Evolutionary conservation across 805 yeast species (phyloP), one percentile per base, ranked within the genome.

Genomic region (Kodamaea laetipori): DNA sequence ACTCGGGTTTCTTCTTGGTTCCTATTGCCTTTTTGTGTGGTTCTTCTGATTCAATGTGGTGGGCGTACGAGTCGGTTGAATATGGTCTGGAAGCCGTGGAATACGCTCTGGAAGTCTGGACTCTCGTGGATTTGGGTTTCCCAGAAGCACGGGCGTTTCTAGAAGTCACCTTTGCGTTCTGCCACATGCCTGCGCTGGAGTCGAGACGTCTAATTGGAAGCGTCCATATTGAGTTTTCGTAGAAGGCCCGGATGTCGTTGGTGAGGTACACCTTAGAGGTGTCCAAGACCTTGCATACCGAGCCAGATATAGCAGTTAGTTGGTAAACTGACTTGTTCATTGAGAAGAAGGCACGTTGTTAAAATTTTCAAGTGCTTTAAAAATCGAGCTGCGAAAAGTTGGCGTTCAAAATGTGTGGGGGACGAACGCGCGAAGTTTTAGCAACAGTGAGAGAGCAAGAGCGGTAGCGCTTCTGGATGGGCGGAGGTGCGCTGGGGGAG

Each of bases 231-330:
- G 64, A 58, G 42, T 47, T 42, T 13, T 54, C 35, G 53, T 56
- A 64, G 48, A 53, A 50, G 10, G 43, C 23, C 19, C 42, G 27
- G 21, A 49, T 42, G 34, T 66, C 69, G n/a, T 41, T 47, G n/a
- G 41, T 36, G 18, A 57, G 44, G 24, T 53, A 46, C 23, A 65
- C 63, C 21, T 49, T 47, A 10, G 49, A 36, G 6, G 57, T 57
- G 11, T 21, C 24, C 24, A 21, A 21, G 24, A 21, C 24, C 24
- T 8, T 21, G 24, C 24, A 8, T 21, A 21, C 8, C 24, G 65
- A 49, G 37, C 54, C 47, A 12, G 66, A 61, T 15, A 67, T 53
- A 26, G 58, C 60, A 21, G 53, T 54, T 4, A 60, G 45, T 47
- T 66, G 57, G 41, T 47, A 55, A 16, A 55, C 41, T 21, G 49